A percentile compares a stretch with the other conserved stretches of the same genome.
Evolutionary conservation across 2,329 filamentous ascomycete species (phyloP).

Genomic region (Teratosphaeria zuluensis): DNA sequence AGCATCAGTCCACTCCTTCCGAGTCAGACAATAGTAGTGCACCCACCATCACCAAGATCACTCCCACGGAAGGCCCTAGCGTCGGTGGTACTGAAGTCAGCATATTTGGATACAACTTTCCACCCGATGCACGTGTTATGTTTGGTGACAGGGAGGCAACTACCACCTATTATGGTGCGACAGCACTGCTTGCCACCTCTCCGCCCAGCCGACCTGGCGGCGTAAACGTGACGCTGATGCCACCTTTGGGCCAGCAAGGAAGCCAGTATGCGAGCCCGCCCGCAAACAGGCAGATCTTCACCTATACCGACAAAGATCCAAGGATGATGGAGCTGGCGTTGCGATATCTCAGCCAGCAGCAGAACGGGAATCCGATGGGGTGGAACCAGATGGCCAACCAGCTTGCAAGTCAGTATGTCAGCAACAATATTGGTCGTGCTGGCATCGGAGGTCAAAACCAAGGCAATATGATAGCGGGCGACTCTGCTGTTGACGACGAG

Average conservation of each 20-base stretch:
- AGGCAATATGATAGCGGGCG: slow-evolving; percentile 9
- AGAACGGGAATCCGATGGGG: slow-evolving; percentile 21
- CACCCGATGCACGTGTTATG: slow-evolving; percentile 69
- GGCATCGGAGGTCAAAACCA: slow-evolving; percentile 5
- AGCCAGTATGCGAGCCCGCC: not conserved
- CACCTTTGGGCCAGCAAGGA: slow-evolving; percentile 28
- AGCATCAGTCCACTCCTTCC: not conserved
- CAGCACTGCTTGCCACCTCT: slow-evolving; percentile 68
- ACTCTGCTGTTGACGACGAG: slow-evolving; percentile 7
- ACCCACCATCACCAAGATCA: slow-evolving; percentile 69
- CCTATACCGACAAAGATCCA: slow-evolving; percentile 32
- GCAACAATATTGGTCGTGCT: slow-evolving; percentile 7
- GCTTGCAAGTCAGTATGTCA: slow-evolving; percentile 13
- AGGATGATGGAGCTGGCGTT: slow-evolving; percentile 48
- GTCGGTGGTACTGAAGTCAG: slow-evolving; percentile 81
- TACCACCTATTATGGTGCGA: slow-evolving; percentile 71
- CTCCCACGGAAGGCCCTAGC: slow-evolving; percentile 72
- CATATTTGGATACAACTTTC: slow-evolving; percentile 70
- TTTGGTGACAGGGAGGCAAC: slow-evolving; percentile 64
- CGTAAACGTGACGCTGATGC: slow-evolving; percentile 57
- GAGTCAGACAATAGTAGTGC: not conserved
- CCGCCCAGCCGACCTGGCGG: slow-evolving; percentile 61
- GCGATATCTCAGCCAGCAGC: slow-evolving; percentile 25
- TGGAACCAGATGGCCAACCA: slow-evolving; percentile 21
- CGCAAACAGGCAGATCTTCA: slow-evolving; percentile 39